Evolutionary conservation across 1,284 basidiomycete genomes (phyloP), one percentile per base, ranked within the genome.

Genomic region (Psilocybe mexicana): DNA sequence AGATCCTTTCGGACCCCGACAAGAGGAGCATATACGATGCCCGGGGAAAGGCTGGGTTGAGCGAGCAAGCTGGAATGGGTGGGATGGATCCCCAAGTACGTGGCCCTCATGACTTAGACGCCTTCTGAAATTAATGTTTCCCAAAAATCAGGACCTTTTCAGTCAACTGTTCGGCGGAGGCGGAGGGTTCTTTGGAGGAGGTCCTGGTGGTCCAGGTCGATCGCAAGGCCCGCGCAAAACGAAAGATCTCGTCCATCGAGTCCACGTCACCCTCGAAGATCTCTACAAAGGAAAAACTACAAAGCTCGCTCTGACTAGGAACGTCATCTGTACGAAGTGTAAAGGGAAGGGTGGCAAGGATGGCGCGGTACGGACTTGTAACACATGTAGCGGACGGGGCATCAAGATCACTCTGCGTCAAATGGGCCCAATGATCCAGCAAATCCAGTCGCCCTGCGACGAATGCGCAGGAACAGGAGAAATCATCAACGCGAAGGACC

Each of bases 341-440:
- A 90, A 91, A 65, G 97, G 97, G 65, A 94, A 93, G 71, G 97
- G 97, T 57, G 97, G 97, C 63, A 99, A 99, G 77, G 95, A 97
- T 44, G 96, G 96, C 58, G 90, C 96, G 33, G 94, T 98, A 60
- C 87, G 88, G 73, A 73, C 81, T 48, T 99, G 97, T 75, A 68
- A 74, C 50, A 73, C 81, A 23, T 99, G 97, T 79, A 84, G 81
- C 68, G 97, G 97, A 65, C 93, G 94, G 67, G 97, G 97, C 72
- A 79, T 97, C 78, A 93, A 91, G 75, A 78, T 98, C 68, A 93
- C 91, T 57, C 80, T 98, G 60, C 92, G 97, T 61, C 96, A 98
- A 75, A 90, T 97, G 85, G 97, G 97, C 38, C 97, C 97, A 14
- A 99, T 99, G 97, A 94, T 99, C 67, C 97, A 99, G 78, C 97